Evolutionary conservation across 257 asterid species (phyloP).

Genomic region (Handroanthus guayacan): DNA sequence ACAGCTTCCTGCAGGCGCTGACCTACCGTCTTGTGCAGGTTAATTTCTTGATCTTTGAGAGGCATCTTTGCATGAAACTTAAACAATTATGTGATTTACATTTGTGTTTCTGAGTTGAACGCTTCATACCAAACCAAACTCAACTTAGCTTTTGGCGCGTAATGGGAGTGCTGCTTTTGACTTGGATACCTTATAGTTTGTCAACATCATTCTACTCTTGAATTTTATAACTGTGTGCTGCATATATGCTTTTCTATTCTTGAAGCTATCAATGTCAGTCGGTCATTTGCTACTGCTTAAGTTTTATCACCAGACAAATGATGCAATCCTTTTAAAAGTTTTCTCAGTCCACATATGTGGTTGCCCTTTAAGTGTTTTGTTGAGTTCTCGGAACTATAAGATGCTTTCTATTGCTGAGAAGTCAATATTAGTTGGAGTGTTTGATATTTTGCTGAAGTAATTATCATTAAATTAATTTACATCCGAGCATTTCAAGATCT

Average conservation of each 20-base stretch:
- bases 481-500: not conserved
- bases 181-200: conserved; percentile 4
- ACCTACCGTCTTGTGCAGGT: conserved; percentile 95
- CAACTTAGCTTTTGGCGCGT: not conserved
- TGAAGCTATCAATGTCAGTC: conserved; percentile 5
- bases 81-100: too few relatives aligned
- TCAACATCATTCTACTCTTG: conserved; percentile 16
- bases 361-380: conserved; percentile 2
- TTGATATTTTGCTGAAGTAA: conserved; percentile 10
- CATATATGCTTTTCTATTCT: not conserved
- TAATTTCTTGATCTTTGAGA: conserved; percentile 25
- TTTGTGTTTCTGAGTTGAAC: not conserved
- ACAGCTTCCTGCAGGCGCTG: conserved; percentile 95
- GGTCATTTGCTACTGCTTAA: conserved; percentile 8
- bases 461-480: conserved; percentile 11
- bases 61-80: too few relatives aligned
- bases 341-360: not conserved
- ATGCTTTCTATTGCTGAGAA: conserved; percentile 12
- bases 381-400: not conserved
- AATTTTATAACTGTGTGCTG: not conserved
- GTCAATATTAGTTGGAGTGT: not conserved
- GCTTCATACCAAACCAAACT: not conserved
- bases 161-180: conserved; percentile 17
- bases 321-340: conserved; percentile 13
- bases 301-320: conserved; percentile 19